Conservation (phyloP, 805 yeast species). For the Gaillardinia entomophila region DNA sequence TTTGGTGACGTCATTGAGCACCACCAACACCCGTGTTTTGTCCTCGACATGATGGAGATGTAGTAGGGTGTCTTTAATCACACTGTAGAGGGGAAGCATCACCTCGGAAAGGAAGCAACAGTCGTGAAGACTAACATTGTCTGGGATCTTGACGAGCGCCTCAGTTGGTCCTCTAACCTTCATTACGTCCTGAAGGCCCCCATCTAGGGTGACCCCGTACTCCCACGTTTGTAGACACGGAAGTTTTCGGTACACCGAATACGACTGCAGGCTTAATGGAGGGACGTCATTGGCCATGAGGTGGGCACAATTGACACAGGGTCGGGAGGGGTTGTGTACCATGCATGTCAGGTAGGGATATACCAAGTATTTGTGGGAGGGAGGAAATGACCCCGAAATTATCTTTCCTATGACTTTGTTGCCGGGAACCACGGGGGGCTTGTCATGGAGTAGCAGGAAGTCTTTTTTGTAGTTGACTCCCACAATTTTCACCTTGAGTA, state of each 20-base stretch:
- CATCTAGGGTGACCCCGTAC: conserved; percentile 31
- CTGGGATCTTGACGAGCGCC: conserved; percentile 22
- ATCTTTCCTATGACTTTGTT: conserved; percentile 26
- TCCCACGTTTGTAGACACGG: conserved; percentile 19
- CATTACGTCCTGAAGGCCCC: conserved; percentile 35
- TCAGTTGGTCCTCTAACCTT: conserved; percentile 18
- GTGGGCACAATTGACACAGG: conserved; percentile 16
- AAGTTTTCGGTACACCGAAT: conserved; percentile 7
- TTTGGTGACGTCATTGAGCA: conserved; percentile 20
- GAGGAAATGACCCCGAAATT: conserved; percentile 6
- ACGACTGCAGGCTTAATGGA: conserved; percentile 2
- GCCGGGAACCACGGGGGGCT: conserved; percentile 25
- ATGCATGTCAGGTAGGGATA: conserved; percentile 31
- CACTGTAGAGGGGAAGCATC: conserved; percentile 30
- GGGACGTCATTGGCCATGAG: conserved; percentile 1
- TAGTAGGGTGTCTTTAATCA: conserved; percentile 13
- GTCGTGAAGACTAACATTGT: conserved; percentile 29
- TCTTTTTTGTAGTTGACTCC: conserved; percentile 23
- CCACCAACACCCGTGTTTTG: conserved; percentile 15
- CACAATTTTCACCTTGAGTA: conserved; percentile 21
- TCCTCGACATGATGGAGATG: neutral
- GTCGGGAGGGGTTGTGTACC: conserved; percentile 11
- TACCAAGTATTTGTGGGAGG: conserved; percentile 18
- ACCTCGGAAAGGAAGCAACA: conserved; percentile 27
- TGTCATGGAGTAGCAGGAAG: conserved; percentile 10